These are phyloP conservation scores for Entelexis paramagnoliae DNA, from an alignment of 1,139 yeast species.

Conservation along the genomic window DNA sequence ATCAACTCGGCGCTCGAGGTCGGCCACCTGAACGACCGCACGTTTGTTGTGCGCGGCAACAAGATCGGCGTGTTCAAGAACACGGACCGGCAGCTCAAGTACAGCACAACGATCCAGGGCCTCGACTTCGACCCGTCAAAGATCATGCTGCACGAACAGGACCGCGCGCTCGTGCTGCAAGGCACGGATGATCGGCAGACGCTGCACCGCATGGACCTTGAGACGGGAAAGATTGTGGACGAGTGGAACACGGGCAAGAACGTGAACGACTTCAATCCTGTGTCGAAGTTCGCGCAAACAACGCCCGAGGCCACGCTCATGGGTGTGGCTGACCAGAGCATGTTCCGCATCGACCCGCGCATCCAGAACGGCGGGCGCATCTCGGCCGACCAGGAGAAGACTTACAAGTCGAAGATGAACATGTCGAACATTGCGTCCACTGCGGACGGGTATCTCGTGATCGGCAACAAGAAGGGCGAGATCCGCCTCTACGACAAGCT, in stretches of 20 bases:
- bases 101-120: slow-evolving; percentile 55
- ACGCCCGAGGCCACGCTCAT: slow-evolving; percentile 63
- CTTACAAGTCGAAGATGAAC: slow-evolving; percentile 42
- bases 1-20: slow-evolving; percentile 58
- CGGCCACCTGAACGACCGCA: slow-evolving; percentile 57
- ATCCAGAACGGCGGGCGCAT: slow-evolving; percentile 43
- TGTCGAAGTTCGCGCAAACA: slow-evolving; percentile 59
- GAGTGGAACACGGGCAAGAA: slow-evolving; percentile 52
- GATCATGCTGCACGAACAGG: slow-evolving; percentile 68
- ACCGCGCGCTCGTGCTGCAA: slow-evolving; percentile 56
- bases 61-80: slow-evolving; percentile 71
- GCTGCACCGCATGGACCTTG: slow-evolving; percentile 66
- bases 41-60: slow-evolving; percentile 71
- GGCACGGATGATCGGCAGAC: slow-evolving; percentile 38
- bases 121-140: slow-evolving; percentile 50
- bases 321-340: slow-evolving; percentile 54
- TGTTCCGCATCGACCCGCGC: slow-evolving; percentile 75
- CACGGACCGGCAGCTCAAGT: slow-evolving; percentile 43
- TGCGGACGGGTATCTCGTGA: slow-evolving; percentile 61
- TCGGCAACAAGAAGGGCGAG: slow-evolving; percentile 66
- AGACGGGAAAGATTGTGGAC: slow-evolving; percentile 68
- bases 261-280: slow-evolving; percentile 54
- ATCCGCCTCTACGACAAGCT: slow-evolving; percentile 60
- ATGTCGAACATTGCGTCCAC: slow-evolving; percentile 64
- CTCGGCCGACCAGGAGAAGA: slow-evolving; percentile 38